Percentiles rank a stretch among this genome's conserved stretches.
Conservation (phyloP, 2,329 filamentous ascomycete species). For the Samsoniella hepiali region DNA sequence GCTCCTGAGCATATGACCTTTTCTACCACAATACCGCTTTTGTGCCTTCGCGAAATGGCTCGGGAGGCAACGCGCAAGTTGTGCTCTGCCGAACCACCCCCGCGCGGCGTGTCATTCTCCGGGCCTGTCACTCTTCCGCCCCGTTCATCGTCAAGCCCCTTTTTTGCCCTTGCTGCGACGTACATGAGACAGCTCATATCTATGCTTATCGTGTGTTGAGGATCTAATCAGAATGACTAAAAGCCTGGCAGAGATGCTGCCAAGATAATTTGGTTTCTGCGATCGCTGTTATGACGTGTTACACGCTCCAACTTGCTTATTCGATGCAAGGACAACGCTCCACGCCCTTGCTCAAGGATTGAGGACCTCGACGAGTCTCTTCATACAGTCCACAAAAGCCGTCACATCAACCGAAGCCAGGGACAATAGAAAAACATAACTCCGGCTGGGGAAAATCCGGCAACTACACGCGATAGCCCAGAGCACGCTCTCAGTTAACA, state of each 20-base stretch:
- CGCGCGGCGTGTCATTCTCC: too few species aligned
- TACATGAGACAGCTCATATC: not conserved
- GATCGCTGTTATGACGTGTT: not conserved
- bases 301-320: not conserved
- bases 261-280: not conserved
- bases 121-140: not conserved
- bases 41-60: not conserved
- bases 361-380: not conserved
- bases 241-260: not conserved
- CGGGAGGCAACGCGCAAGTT: not conserved
- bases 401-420: not conserved
- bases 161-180: not conserved
- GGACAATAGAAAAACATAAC: not conserved
- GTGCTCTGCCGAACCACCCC: not conserved
- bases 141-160: not conserved
- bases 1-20: not conserved
- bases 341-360: not conserved
- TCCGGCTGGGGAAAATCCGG: not conserved
- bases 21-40: not conserved
- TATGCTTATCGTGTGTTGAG: not conserved
- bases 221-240: not conserved
- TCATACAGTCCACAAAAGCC: slow-evolving; percentile 4
- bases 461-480: not conserved
- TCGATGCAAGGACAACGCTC: not conserved
- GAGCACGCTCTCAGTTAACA: not conserved